A percentile compares a stretch with the other conserved stretches of the same genome.
Conservation (phyloP, 257 asterid genomes). For the Thymus quinquecostatus region DNA sequence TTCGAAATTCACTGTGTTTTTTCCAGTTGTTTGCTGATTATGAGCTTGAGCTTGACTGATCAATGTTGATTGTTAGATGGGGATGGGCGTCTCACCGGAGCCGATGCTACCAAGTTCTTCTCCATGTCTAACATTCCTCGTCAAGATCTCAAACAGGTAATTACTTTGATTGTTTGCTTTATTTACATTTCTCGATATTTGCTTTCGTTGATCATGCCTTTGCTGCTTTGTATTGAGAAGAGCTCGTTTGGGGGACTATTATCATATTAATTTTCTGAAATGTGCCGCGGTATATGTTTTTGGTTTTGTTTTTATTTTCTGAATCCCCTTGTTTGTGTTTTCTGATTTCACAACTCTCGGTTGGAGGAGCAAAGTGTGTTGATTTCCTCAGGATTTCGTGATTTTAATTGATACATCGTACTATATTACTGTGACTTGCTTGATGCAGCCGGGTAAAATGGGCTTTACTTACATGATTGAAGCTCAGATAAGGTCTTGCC, state of each 20-base stretch:
- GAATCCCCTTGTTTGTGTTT: neutral
- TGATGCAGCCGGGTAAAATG: neutral
- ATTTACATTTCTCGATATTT: neutral
- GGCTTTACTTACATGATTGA: neutral
- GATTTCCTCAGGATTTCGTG: slow-evolving; percentile 18
- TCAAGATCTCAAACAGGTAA: slow-evolving; percentile 86
- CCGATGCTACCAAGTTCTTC: slow-evolving; percentile 88
- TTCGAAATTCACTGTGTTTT: neutral
- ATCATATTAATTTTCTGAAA: slow-evolving; percentile 3
- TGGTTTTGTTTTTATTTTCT: neutral
- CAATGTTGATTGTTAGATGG: slow-evolving; percentile 57
- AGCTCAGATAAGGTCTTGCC: neutral
- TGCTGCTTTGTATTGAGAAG: neutral
- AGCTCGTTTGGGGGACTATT: neutral
- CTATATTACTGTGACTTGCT: neutral
- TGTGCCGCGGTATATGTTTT: neutral
- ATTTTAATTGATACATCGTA: slow-evolving; percentile 4
- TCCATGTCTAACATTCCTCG: slow-evolving; percentile 83
- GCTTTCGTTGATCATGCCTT: neutral
- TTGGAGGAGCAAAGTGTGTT: slow-evolving; percentile 9
- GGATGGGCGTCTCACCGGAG: slow-evolving; percentile 87
- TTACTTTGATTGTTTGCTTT: neutral
- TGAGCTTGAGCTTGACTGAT: neutral
- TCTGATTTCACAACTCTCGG: neutral
- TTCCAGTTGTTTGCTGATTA: neutral